Evolutionary conservation across 108 stramenopile genomes (phyloP), one percentile per base, ranked within the genome.

Genomic region (Nitzschia sp.): DNA sequence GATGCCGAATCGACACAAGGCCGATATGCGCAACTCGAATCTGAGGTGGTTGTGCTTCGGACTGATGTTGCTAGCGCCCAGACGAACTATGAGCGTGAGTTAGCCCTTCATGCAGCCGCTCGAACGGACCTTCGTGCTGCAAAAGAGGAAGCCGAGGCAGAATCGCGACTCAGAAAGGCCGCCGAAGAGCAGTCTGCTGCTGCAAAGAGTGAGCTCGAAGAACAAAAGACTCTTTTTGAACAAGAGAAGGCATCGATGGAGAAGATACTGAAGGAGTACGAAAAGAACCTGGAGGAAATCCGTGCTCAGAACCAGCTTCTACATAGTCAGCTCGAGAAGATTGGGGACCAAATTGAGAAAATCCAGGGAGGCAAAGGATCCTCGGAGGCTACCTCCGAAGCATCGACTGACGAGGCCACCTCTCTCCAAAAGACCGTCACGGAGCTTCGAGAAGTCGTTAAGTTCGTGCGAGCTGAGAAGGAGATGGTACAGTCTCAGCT

Each of bases 11-110:
- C 77, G 19, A 83, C 85, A 1, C 69, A 56, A 42, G 62, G 64
- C 27, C 75, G 75, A 57, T 64, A 66, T 55, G 71, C 68, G 2
- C 68, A 77, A n/a, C 65, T 90, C 63, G 70, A 71, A 34, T 26
- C 79, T 24, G 90, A 95, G 57, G 64, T 85, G 59, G 72, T 70
- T 29, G 65, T 59, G 1, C 74, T 90, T 42, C 83, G 84, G 47
- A 36, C 61, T 24, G 88, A 91, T 54, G 58, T 68, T 8, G 3
- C 31, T 0, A 62, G 27, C 21, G 68, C 64, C 32, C 76, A 70
- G 66, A 89, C 67, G 24, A 92, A 93, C 59, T 96, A 92, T 61
- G 92, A 93, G 56, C 85, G 91, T 17, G 95, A 96, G 76, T 78
- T 96, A 17, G 80, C 72, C 1, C 65, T 92, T 36, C 95, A 96